Base-by-base conservation (phyloP, 345 rosid species). In the Citrus inodora region DNA sequence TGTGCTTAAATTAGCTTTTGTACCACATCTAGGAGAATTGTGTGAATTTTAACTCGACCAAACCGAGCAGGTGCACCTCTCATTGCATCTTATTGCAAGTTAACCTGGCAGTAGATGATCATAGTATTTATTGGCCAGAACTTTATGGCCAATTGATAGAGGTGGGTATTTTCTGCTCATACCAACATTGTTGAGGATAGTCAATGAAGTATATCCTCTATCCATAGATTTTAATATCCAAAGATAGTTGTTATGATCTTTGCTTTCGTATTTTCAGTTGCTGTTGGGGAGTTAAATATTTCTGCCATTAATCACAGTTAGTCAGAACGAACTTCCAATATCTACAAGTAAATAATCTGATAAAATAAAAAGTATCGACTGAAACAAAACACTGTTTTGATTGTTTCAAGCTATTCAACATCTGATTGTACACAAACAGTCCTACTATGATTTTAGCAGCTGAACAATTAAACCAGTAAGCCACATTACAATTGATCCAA, bases 401-500 rank as follows among this genome's bases (percentile, higher is more conserved):
- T 61, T 27, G 40, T 11, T 42, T 48, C 4, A 75, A 63, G 70
- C 7, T 4, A 35, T 67, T 76, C 53, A 67, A 76, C 37, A 32
- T 24, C 32, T 2, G 65, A 35, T 7, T 2, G 64, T 25, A 4
- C 16, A 55, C 6, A 28, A 28, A 51, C 9, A 69, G 2, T 28
- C 46, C 76, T 67, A 77, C 5, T 80, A 66, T 37, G 11, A 38
- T 16, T 65, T 33, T 35, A 60, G 69, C 55, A 22, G 58, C 40
- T n/a, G 62, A 55, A 72, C 48, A 71, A 84, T 22, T 22, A 76
- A 74, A 33, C 79, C 67, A 40, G 73, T 33, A 67, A 84, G 17
- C 85, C 79, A 81, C 77, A 27, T 25, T 27, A 76, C 5, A 35
- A 70, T 16, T 53, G 85, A 84, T 5, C 82, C 87, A 56, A 76